Evolutionary conservation across 257 asterid genomes (phyloP), one percentile per base, ranked within the genome.

Genomic region (Solanum infundibuliforme): DNA sequence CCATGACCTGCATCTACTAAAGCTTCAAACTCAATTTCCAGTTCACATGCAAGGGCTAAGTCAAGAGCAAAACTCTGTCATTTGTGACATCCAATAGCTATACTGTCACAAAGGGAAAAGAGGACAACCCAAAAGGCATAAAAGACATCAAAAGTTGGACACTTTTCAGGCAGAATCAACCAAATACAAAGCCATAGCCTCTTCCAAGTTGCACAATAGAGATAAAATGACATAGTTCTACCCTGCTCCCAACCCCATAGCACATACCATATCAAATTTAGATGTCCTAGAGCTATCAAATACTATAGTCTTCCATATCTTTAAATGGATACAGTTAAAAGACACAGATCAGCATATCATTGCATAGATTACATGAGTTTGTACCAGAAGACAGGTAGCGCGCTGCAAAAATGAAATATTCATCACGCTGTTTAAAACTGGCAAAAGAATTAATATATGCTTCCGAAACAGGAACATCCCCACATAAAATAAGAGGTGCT

Each of bases 391-490:
- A 81, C 85, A 81, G 85, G 85, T 81, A 46, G 66, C 85, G 9
- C 5, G 29, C 1, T 29, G 69, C 41, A 16, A 18, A 48, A 20
- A 18, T 46, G 27, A 79, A 27, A 12, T 18, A 48, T 23, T 48
- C 10, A 18, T 18, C 85, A 29, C 85, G 69, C 11, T 82, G 69
- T 82, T 82, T 82, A 82, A 48, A 29, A 82, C 85, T 82, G 85
- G 85, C 29, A 48, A 9, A 46, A 6, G 5, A 9, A 16, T 48
- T 1, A 8, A 82, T 82, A 36, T 82, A 82, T 48, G 69, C 85
- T 82, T 82, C 85, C 85, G 69, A 82, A 82, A 82, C 85, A 82
- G 85, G 85, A 82, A 82, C 9, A 29, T 11, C 84, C 69, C 41
- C 85, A 48, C 36, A 46, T 29, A 29, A 8, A 29, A 10, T 27